Evolutionary conservation across 768 basidiomycete species (phyloP).

Genomic region (Kwoniella heveanensis): DNA sequence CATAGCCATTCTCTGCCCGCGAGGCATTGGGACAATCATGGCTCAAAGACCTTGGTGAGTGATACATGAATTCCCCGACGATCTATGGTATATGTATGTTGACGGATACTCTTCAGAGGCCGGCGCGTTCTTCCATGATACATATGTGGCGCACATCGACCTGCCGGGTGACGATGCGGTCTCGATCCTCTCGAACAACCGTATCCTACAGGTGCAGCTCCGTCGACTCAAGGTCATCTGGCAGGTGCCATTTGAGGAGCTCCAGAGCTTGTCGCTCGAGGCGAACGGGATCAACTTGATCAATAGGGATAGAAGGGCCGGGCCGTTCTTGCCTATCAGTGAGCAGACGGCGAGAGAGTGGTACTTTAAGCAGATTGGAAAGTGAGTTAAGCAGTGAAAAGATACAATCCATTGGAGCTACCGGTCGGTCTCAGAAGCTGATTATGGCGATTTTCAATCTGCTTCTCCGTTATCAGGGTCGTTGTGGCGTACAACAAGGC

Average conservation of each 20-base stretch:
- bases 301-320: conserved; percentile 64
- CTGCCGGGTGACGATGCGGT: conserved; percentile 72
- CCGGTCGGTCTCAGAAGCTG: no score
- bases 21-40: conserved; percentile 94
- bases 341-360: conserved; percentile 55
- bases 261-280: conserved; percentile 85
- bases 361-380: conserved; percentile 58
- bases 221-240: conserved; percentile 81
- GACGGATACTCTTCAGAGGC: conserved; percentile 14
- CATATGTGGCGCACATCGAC: conserved; percentile 88
- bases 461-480: no score
- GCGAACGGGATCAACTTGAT: conserved; percentile 82
- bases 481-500: conserved; percentile 48
- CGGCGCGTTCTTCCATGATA: conserved; percentile 78
- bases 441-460: no score
- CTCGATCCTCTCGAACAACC: conserved; percentile 68
- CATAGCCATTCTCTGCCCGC: conserved; percentile 80
- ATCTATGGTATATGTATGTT: no score
- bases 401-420: no score
- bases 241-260: conserved; percentile 84
- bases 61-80: neutral
- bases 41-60: conserved; percentile 78
- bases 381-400: conserved; percentile 38
- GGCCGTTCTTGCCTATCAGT: conserved; percentile 59
- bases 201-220: conserved; percentile 81